phyloP scores from a whole-genome alignment of 176 grass and related monocot genomes.

The Dendrocalamus sinicus region DNA sequence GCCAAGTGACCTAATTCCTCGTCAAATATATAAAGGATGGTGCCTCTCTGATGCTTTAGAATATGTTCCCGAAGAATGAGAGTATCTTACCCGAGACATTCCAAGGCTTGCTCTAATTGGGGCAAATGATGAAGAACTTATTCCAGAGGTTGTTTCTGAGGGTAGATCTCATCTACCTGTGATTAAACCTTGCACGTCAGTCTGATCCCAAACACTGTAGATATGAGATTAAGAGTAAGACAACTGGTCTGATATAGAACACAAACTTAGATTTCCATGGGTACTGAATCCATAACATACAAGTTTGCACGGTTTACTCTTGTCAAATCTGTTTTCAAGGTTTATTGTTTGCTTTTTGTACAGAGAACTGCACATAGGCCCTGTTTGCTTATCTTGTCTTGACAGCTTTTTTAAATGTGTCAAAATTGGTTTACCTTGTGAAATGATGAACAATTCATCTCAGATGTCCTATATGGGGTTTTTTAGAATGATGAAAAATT shows the following conservation, averaged over 20 bases:
- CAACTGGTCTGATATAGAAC: not conserved
- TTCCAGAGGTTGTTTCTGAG: conserved; percentile 24
- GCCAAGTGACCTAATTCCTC: not conserved
- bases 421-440: not conserved
- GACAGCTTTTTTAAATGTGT: not conserved
- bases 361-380: not conserved
- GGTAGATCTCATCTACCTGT: conserved; percentile 2
- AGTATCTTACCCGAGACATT: conserved; percentile 2
- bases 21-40: conserved; percentile 6
- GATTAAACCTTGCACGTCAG: conserved; percentile 42
- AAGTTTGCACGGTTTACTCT: not conserved
- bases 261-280: not conserved
- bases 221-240: not conserved
- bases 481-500: conserved; percentile 50
- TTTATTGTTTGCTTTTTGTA: not conserved
- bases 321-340: not conserved
- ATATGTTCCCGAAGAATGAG: no score
- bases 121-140: conserved; percentile 43
- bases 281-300: not conserved
- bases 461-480: conserved; percentile 50
- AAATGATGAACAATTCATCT: conserved; percentile 40
- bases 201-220: conserved; percentile 26
- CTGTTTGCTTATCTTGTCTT: not conserved
- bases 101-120: not conserved
- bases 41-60: not conserved